Evolutionary conservation across 2,329 filamentous ascomycete species (phyloP).

Genomic region (Botrytis porri): DNA sequence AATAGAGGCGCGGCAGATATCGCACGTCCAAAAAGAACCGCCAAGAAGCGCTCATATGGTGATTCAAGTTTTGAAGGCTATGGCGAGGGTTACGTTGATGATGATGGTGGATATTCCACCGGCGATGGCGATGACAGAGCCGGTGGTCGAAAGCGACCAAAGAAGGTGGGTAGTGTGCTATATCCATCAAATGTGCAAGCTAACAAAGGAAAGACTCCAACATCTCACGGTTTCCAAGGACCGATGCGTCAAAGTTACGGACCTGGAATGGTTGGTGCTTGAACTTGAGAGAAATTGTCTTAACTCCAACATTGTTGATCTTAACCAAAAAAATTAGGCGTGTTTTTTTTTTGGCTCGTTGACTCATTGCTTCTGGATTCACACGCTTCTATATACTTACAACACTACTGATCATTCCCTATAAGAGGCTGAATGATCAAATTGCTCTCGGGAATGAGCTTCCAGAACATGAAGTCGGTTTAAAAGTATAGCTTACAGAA

Average conservation of each 20-base stretch:
- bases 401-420: neutral
- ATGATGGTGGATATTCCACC: conserved; percentile 67
- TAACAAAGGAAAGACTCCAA: conserved; percentile 34
- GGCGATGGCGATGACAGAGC: conserved; percentile 64
- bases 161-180: conserved; percentile 52
- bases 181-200: conserved; percentile 22
- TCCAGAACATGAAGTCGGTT: conserved; percentile 7
- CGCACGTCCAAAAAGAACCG: conserved; percentile 59
- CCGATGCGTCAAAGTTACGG: conserved; percentile 47
- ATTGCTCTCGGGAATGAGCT: conserved; percentile 8
- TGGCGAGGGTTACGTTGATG: conserved; percentile 67
- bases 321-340: neutral
- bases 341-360: conserved; percentile 12
- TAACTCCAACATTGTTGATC: neutral
- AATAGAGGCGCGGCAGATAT: conserved; percentile 25
- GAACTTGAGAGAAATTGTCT: conserved; percentile 23
- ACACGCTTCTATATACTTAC: conserved; percentile 10
- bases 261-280: conserved; percentile 57
- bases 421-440: conserved; percentile 9
- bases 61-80: conserved; percentile 75
- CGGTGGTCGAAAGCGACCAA: conserved; percentile 57
- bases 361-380: conserved; percentile 16
- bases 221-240: conserved; percentile 31
- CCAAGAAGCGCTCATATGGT: conserved; percentile 73
- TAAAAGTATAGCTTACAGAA: conserved; percentile 1